A percentile compares a stretch with the other conserved stretches of the same genome.
Evolutionary conservation across 2,329 filamentous ascomycete species (phyloP).

Genomic region (Colletotrichum horii): DNA sequence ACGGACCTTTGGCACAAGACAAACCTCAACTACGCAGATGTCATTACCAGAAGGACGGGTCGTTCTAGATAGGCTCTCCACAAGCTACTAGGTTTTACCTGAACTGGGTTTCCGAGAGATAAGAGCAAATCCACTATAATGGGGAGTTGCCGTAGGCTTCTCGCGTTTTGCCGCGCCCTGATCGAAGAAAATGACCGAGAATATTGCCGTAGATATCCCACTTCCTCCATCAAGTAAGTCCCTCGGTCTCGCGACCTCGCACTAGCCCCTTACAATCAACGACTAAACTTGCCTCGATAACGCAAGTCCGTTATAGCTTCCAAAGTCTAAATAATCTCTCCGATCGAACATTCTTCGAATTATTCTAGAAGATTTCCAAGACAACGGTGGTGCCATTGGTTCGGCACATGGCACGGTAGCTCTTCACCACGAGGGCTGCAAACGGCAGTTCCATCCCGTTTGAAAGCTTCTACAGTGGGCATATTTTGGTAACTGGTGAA

Average conservation of each 20-base stretch:
- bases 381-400: not conserved
- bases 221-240: not conserved
- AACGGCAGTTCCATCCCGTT: not conserved
- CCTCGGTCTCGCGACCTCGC: not conserved
- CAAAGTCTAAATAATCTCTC: not conserved
- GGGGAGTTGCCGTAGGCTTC: not conserved
- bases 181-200: not conserved
- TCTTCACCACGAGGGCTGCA: not conserved
- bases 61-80: not conserved
- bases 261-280: not conserved
- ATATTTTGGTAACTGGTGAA: not conserved
- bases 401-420: not conserved
- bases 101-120: not conserved
- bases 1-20: not conserved
- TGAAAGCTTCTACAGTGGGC: not conserved
- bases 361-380: not conserved
- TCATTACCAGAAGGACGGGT: not conserved
- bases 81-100: not conserved
- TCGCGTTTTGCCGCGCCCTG: not conserved
- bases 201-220: not conserved
- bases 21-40: not conserved
- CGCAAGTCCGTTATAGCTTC: not conserved
- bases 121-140: not conserved
- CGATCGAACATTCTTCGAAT: not conserved
- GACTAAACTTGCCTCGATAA: not conserved